Evolutionary conservation across 441 rosid genomes (phyloP).

Genomic region (Hypseocharis bilobata): DNA sequence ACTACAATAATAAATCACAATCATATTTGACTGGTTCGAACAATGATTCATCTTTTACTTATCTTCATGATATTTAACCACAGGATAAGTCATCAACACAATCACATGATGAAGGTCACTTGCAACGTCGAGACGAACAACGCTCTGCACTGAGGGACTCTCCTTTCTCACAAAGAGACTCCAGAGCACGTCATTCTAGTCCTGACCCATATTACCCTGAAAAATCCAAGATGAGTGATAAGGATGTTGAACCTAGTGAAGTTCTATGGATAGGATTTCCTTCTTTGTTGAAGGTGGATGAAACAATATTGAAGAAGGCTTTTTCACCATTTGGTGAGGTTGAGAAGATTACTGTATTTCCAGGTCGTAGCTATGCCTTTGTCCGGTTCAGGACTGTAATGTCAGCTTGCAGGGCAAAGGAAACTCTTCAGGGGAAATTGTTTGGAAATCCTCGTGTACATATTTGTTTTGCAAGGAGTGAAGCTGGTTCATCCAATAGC

Average conservation of each 20-base stretch:
- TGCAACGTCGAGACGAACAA: constrained; percentile 52
- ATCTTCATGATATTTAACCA: constrained; percentile 40
- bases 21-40: constrained; percentile 19
- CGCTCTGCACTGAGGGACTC: constrained; percentile 50
- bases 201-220: constrained; percentile 51
- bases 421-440: constrained; percentile 83
- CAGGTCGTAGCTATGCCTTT: constrained; percentile 96
- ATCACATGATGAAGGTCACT: constrained; percentile 48
- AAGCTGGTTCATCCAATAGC: constrained; percentile 49
- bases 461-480: constrained; percentile 82
- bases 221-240: constrained; percentile 51
- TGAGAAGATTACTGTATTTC: constrained; percentile 70
- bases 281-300: constrained; percentile 70
- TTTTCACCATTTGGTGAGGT: constrained; percentile 85
- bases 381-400: constrained; percentile 54
- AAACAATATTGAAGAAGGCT: constrained; percentile 57
- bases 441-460: constrained; percentile 93
- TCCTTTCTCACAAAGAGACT: constrained; percentile 58
- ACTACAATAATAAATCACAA: constrained; percentile 13
- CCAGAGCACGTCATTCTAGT: constrained; percentile 48
- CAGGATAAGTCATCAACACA: constrained; percentile 70
- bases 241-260: constrained; percentile 72
- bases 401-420: constrained; percentile 82
- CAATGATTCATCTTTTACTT: constrained; percentile 27
- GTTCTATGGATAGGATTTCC: constrained; percentile 94